A percentile compares a stretch with the other conserved stretches of the same genome.
phyloP scores from a whole-genome alignment of 179 eudicot genomes.

The Amaranthus tricolor region DNA sequence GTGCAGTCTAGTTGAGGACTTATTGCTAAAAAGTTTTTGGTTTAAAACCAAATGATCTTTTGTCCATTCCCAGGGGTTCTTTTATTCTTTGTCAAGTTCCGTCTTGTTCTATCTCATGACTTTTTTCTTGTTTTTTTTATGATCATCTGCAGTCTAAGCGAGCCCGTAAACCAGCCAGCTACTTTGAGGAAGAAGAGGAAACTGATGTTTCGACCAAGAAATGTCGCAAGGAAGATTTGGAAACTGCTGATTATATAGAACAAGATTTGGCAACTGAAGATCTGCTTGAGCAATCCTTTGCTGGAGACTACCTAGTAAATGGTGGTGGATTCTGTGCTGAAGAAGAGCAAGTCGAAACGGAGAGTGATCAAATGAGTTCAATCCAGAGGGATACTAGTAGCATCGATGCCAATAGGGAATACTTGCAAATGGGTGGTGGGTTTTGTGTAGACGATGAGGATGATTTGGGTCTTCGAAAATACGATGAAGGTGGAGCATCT shows the following conservation, averaged over 20 bases:
- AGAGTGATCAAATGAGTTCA: constrained; percentile 8
- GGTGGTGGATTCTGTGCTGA: constrained; percentile 46
- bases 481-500: constrained; percentile 19
- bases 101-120: neutral
- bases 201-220: constrained; percentile 34
- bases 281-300: constrained; percentile 15
- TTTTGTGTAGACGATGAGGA: constrained; percentile 59
- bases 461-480: constrained; percentile 17
- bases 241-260: constrained; percentile 2
- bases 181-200: constrained; percentile 42
- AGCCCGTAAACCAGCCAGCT: constrained; percentile 57
- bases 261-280: constrained; percentile 21
- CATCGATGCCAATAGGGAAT: constrained; percentile 38
- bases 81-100: neutral
- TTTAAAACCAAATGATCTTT: neutral
- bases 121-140: neutral
- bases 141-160: constrained; percentile 60
- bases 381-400: constrained; percentile 25
- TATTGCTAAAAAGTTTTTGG: too few relatives aligned
- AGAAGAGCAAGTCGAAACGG: constrained; percentile 33
- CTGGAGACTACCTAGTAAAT: constrained; percentile 31
- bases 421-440: constrained; percentile 69
- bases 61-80: constrained; percentile 1
- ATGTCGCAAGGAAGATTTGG: constrained; percentile 15
- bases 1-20: too few relatives aligned